phyloP scores from a whole-genome alignment of 495 filamentous ascomycete genomes.

The Penicillium mononematosum region DNA sequence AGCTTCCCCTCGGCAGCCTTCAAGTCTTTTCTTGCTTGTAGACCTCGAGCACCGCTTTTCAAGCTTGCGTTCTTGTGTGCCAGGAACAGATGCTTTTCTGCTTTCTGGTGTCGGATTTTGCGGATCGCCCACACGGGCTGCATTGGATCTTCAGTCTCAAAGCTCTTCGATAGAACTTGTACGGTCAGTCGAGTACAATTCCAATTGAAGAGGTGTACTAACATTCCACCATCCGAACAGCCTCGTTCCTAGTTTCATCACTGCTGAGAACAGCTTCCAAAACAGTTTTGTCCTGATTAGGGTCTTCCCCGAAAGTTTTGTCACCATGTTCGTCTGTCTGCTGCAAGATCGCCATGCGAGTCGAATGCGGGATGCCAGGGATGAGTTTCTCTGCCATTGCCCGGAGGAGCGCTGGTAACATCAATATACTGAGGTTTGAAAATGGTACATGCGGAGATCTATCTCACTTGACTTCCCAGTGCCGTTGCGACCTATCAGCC shows the following conservation, averaged over 20 bases:
- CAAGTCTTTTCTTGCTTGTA: slow-evolving; percentile 69
- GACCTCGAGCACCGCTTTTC: slow-evolving; percentile 68
- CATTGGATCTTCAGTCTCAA: slow-evolving; percentile 50
- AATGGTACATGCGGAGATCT: neutral
- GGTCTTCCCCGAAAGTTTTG: slow-evolving; percentile 11
- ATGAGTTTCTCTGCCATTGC: slow-evolving; percentile 77
- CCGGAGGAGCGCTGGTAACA: slow-evolving; percentile 58
- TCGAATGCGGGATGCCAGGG: slow-evolving; percentile 69
- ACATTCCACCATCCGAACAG: slow-evolving; percentile 58
- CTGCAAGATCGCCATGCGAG: slow-evolving; percentile 67
- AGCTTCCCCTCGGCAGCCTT: slow-evolving; percentile 62
- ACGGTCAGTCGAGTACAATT: neutral
- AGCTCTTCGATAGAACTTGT: slow-evolving; percentile 43
- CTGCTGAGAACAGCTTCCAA: slow-evolving; percentile 67
- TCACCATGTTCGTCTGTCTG: slow-evolving; percentile 55
- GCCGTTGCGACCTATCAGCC: slow-evolving; percentile 73
- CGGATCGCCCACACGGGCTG: slow-evolving; percentile 59
- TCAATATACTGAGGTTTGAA: neutral
- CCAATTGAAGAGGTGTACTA: slow-evolving; percentile 14
- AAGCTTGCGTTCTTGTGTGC: slow-evolving; percentile 69
- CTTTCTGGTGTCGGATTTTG: slow-evolving; percentile 56
- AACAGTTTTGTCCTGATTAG: slow-evolving; percentile 42
- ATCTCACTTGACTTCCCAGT: slow-evolving; percentile 74
- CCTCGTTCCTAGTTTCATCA: slow-evolving; percentile 58
- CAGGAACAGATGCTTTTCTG: slow-evolving; percentile 60